Evolutionary conservation across 495 filamentous ascomycete genomes (phyloP), one percentile per base, ranked within the genome.

Genomic region (Darksidea phi): DNA sequence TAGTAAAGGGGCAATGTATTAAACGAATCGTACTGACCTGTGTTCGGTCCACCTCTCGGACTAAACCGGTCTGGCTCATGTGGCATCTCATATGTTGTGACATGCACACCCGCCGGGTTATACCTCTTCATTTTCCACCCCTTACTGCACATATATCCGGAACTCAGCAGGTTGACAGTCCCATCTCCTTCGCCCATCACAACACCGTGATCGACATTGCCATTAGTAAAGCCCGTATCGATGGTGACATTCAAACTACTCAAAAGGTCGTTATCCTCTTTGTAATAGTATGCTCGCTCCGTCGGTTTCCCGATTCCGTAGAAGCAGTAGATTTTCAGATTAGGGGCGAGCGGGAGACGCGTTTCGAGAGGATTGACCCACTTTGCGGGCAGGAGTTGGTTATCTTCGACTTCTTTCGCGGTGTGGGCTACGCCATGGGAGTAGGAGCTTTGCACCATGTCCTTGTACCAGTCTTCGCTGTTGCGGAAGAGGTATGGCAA

Each of bases 291-390:
- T 49, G 85, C 83, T 48, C 92, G 81, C 73, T 97, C 92, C 0
- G 92, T 96, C 12, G 88, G 86, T 73, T 97, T 97, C 6, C 88
- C 90, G 24, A 95, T 81, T 36, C 90, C 94, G 72, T 98, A 97
- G 77, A 98, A 97, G 75, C 94, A 98, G 72, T 94, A 98, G 18
- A 98, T 89, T 77, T 96, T 97, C 73, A 98, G 80, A 69, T 84
- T 88, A 0, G 94, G 94, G 13, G 94, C 94, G 46, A 88, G 78
- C 0, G 94, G 94, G 0, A 98, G 79, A 7, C 95, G 84, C 0
- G 90, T 87, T 68, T 97, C 95, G 20, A 98, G 82, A 0, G 94
- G 94, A 72, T 98, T 98, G 45, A 95, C 80, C 94, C 94, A 98
- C 70, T 93, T 97, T 38, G 80, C 77, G 4, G 84, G 86, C 59